These are phyloP conservation scores for Trichoderma reesei DNA, from an alignment of 495 filamentous ascomycete genomes.

Conservation along the genomic window DNA sequence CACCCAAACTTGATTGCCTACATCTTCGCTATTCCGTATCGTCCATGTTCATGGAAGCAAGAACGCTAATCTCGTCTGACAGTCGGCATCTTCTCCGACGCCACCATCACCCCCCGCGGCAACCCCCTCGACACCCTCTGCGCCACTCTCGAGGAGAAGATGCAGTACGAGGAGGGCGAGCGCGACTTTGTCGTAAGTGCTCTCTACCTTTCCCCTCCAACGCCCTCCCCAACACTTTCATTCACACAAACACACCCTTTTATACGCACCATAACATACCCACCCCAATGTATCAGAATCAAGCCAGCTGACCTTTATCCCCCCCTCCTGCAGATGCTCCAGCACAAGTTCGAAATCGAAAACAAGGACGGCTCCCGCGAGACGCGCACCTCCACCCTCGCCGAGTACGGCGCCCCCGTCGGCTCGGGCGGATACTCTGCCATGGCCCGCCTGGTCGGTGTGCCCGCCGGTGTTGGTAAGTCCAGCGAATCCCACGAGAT, in stretches of 20 bases:
- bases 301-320: background rate
- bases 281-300: no score
- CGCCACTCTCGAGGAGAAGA: slow-evolving; percentile 82
- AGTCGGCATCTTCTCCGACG: slow-evolving; percentile 73
- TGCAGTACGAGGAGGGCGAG: slow-evolving; percentile 77
- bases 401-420: slow-evolving; percentile 74
- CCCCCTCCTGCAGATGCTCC: slow-evolving; percentile 46
- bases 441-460: slow-evolving; percentile 65
- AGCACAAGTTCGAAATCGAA: slow-evolving; percentile 92
- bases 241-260: no score
- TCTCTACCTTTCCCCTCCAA: no score
- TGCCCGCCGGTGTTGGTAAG: slow-evolving; percentile 26
- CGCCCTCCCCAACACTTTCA: background rate
- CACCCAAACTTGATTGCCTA: no score
- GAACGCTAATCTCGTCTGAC: background rate
- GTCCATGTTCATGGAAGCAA: no score
- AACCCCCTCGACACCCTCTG: slow-evolving; percentile 86
- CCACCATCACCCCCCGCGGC: slow-evolving; percentile 59
- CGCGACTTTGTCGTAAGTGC: slow-evolving; percentile 50
- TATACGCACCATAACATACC: no score
- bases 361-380: slow-evolving; percentile 59
- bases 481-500: no score
- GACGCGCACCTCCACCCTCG: slow-evolving; percentile 69
- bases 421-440: slow-evolving; percentile 55
- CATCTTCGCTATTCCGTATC: no score